These are phyloP conservation scores for Colletotrichum euphorbiae DNA, from an alignment of 2,329 filamentous ascomycete genomes.

Conservation along the genomic window DNA sequence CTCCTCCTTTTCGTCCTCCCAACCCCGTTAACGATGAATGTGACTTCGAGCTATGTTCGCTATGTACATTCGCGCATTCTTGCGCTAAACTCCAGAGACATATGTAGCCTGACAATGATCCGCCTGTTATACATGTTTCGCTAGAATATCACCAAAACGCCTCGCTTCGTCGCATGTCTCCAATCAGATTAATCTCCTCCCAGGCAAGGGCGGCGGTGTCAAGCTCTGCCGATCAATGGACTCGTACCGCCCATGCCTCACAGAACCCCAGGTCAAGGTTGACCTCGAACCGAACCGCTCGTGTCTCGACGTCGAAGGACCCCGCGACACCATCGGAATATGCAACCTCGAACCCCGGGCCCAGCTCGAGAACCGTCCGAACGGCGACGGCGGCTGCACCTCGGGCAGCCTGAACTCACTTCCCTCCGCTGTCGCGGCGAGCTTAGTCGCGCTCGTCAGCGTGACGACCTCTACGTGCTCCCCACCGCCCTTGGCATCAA, in stretches of 20 bases:
- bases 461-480: conserved; percentile 21
- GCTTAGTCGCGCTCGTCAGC: conserved; percentile 13
- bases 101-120: neutral
- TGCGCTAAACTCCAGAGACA: neutral
- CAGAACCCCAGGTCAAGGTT: neutral
- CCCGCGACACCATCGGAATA: neutral
- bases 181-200: conserved; percentile 8
- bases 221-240: conserved; percentile 3
- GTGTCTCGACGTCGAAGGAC: neutral
- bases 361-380: neutral
- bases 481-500: neutral
- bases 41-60: neutral
- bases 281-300: neutral
- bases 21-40: conserved; percentile 11
- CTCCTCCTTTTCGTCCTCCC: conserved; percentile 6
- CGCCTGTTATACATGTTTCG: conserved; percentile 5
- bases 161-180: neutral
- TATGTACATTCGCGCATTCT: neutral
- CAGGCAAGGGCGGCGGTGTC: neutral
- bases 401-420: conserved; percentile 26
- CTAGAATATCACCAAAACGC: neutral
- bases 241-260: neutral
- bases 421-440: neutral
- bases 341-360: conserved; percentile 28
- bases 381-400: conserved; percentile 25